Base-by-base conservation (phyloP, 2,329 filamentous ascomycete species). In the Aspergillus hortae region DNA sequence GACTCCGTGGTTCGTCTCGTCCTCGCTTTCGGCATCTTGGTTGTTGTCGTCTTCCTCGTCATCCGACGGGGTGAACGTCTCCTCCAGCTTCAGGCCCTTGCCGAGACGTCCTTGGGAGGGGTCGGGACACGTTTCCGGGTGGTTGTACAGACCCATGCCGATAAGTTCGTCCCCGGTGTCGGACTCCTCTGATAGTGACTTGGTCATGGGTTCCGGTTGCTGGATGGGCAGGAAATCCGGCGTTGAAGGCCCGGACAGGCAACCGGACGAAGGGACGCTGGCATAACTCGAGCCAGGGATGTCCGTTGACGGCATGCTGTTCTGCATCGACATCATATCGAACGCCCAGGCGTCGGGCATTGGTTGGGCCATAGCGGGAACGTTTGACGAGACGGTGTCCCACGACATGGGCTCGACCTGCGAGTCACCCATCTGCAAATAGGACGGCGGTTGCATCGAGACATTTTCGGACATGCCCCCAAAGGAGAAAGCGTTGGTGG, bases 91-190 rank as follows among this genome's bases (percentile, higher is more conserved):
- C 59, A 92, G 74, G 0, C 89, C 88, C 68, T 90, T 89, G 52
- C 88, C 88, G 15, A 74, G 67, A 6, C 80, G 72, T 21, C 80
- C 80, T 44, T 85, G 69, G 15, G 70, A 84, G 78, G 71, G 81
- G 77, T 69, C 83, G 73, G 49, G 81, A 66, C 46, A 77, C 73
- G 27, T 81, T 50, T 85, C 86, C 0, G 88, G 88, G 4, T 82
- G 75, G 62, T 90, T 89, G 68, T 94, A 94, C 0, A 94, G 80
- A 0, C 89, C 89, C 81, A 94, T 86, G 17, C 89, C 89, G n/a
- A 91, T 80, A 1, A 92, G 78, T 54, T 90, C 86, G 62, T 91
- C 88, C 35, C 84, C 86, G 12, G 80, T 75, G 23, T 77, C 67
- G 25, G 83, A 82, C 44, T 81, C 76, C 36, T 82, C 77, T 30